These are phyloP conservation scores for Apostasia shenzhenica DNA, from an alignment of 106 monocot genomes.

Conservation along the genomic window DNA sequence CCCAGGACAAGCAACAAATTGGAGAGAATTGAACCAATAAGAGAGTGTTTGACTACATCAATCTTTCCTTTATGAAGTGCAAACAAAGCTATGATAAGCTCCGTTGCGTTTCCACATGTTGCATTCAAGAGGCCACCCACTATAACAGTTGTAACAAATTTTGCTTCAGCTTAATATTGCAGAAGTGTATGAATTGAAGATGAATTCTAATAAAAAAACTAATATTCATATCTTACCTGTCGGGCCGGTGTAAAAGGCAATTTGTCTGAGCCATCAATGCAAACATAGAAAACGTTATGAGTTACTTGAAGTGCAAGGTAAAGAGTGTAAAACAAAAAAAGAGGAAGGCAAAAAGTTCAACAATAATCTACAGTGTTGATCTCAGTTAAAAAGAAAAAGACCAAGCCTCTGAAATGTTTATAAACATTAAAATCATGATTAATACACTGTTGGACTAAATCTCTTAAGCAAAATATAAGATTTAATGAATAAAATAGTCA, in stretches of 20 bases:
- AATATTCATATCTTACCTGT: slow-evolving; percentile 35
- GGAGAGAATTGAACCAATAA: slow-evolving; percentile 71
- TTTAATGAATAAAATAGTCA: no score
- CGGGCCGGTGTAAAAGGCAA: slow-evolving; percentile 71
- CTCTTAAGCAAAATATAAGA: no score
- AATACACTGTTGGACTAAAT: no score
- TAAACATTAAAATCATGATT: no score
- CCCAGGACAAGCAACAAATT: slow-evolving; percentile 82
- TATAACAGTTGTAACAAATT: slow-evolving; percentile 7
- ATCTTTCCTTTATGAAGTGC: slow-evolving; percentile 45
- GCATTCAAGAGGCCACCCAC: slow-evolving; percentile 87
- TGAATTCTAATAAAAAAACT: not conserved
- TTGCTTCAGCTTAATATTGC: not conserved
- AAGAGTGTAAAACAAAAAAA: no score
- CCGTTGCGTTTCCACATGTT: slow-evolving; percentile 29
- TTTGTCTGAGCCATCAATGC: slow-evolving; percentile 45
- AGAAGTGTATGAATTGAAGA: not conserved
- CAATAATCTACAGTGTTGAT: no score
- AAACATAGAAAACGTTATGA: not conserved
- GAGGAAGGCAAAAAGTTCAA: no score
- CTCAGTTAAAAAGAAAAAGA: no score
- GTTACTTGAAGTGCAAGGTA: no score
- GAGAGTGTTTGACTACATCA: slow-evolving; percentile 56
- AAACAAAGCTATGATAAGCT: slow-evolving; percentile 71
- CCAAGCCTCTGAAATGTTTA: no score